Conservation (phyloP, 345 rosid species). For the Eucalyptus dawsonii region DNA sequence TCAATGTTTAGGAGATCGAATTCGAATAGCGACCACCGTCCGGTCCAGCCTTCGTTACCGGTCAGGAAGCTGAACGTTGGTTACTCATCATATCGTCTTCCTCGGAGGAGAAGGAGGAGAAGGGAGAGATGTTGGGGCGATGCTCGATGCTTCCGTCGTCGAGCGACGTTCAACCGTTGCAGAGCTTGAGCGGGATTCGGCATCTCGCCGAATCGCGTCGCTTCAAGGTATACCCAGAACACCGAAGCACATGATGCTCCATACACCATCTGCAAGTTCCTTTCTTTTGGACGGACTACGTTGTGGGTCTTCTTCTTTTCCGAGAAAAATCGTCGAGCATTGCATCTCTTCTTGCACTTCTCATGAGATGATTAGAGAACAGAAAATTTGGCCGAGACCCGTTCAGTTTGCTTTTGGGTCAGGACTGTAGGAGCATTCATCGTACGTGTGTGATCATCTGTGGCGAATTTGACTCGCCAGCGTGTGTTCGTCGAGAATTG, state of each 20-base stretch:
- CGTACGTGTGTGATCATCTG: background rate
- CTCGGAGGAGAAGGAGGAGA: background rate
- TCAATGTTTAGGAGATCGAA: background rate
- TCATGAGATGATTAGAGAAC: background rate
- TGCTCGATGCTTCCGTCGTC: conserved; percentile 13
- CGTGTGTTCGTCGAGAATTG: background rate
- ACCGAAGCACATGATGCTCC: background rate
- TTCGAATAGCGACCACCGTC: background rate
- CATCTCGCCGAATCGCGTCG: conserved; percentile 58
- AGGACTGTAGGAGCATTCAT: background rate
- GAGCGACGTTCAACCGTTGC: conserved; percentile 28
- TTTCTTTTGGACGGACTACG: background rate
- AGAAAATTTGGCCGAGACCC: background rate
- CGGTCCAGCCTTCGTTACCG: background rate
- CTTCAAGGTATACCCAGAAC: conserved; percentile 41
- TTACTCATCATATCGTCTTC: background rate
- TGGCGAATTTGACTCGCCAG: background rate
- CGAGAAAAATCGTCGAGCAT: background rate
- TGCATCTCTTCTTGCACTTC: background rate
- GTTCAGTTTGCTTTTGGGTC: background rate
- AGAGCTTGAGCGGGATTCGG: conserved; percentile 46
- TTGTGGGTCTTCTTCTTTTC: background rate
- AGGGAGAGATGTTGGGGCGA: conserved; percentile 8
- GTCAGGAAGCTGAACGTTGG: background rate
- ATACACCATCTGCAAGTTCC: background rate